Percentiles rank a stretch among this genome's conserved stretches.
These are phyloP conservation scores for Cavenderia fasciculata DNA, from an alignment of 78 protist species.

Conservation along the genomic window DNA sequence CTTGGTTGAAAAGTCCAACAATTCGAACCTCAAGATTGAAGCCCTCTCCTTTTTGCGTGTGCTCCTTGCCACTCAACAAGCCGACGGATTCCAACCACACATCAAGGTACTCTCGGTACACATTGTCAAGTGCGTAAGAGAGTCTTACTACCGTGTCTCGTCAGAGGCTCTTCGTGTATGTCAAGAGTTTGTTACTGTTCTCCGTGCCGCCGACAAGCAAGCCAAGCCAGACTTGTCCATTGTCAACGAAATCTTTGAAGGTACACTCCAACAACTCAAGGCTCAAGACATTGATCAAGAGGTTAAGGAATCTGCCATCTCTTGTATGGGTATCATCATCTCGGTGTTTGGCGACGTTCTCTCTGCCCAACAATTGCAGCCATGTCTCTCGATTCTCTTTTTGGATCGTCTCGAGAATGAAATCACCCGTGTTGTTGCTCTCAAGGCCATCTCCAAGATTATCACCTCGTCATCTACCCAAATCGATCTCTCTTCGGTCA, in stretches of 20 bases:
- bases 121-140: constrained; percentile 80
- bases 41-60: constrained; percentile 70
- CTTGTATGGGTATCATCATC: constrained; percentile 79
- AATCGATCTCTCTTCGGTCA: constrained; percentile 43
- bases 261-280: constrained; percentile 73
- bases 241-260: constrained; percentile 43
- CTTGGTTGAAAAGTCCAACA: constrained; percentile 53
- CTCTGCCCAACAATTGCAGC: constrained; percentile 5
- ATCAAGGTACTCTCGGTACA: constrained; percentile 6
- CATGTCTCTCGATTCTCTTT: constrained; percentile 57
- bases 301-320: constrained; percentile 94
- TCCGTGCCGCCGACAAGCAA: background rate
- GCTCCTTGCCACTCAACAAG: constrained; percentile 67
- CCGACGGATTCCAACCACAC: constrained; percentile 62
- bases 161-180: constrained; percentile 90
- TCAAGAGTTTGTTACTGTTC: constrained; percentile 69
- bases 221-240: background rate
- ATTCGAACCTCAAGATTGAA: constrained; percentile 81
- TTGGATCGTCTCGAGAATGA: constrained; percentile 92
- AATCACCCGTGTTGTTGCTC: constrained; percentile 89
- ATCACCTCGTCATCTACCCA: constrained; percentile 8
- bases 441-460: constrained; percentile 64
- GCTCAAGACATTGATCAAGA: constrained; percentile 95
- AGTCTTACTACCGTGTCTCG: constrained; percentile 86
- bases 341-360: constrained; percentile 82